Conservation (phyloP, 2,329 filamentous ascomycete genomes). For the Madurella mycetomatis region DNA sequence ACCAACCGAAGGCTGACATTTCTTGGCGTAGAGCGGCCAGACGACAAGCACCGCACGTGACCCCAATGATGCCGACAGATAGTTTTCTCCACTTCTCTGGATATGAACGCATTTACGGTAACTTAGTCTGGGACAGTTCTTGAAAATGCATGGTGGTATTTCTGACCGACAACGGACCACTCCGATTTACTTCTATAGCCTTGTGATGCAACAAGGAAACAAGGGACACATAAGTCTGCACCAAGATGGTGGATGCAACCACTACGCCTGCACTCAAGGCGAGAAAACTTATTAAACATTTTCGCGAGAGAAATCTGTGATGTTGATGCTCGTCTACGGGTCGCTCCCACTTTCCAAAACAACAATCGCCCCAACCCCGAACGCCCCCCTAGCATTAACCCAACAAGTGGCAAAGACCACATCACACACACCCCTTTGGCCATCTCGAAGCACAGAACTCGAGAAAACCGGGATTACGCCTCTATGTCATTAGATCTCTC, state of each 20-base stretch:
- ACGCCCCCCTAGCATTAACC: background rate
- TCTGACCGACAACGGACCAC: no score
- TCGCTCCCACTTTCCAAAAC: background rate
- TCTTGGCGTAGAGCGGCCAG: background rate
- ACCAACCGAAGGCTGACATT: conserved; percentile 4
- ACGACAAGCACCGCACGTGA: conserved; percentile 2
- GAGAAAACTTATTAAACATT: background rate
- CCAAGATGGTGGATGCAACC: no score
- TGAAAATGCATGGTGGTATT: no score
- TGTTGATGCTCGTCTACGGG: background rate
- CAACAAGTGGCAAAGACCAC: no score
- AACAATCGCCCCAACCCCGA: background rate
- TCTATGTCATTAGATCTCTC: background rate
- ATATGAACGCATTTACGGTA: no score
- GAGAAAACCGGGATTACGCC: background rate
- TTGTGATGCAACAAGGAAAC: no score
- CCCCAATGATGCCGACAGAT: no score
- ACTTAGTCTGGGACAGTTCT: no score
- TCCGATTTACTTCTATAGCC: no score
- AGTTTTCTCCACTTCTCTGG: no score
- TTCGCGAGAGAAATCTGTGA: background rate
- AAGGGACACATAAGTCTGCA: no score
- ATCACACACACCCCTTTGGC: background rate
- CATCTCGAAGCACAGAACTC: background rate
- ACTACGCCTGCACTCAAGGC: no score